These are phyloP conservation scores for Escallonia herrerae DNA, from an alignment of 129 eudicot genomes.

Conservation along the genomic window DNA sequence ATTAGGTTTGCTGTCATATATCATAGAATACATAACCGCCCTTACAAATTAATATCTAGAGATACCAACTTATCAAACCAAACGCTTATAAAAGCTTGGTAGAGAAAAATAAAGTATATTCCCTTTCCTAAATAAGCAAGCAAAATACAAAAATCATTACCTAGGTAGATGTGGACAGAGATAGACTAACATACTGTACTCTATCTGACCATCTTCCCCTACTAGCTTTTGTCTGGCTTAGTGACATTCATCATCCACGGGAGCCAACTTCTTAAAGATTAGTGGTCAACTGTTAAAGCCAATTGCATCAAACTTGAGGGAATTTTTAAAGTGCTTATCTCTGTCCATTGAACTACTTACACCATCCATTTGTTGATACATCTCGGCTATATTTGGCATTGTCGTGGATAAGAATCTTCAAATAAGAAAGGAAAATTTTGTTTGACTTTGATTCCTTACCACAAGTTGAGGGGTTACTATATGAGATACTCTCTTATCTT, in stretches of 20 bases:
- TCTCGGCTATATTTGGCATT: too few species aligned
- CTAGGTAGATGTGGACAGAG: constrained; percentile 1
- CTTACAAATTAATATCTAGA: too few species aligned
- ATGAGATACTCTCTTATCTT: too few species aligned
- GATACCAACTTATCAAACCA: too few species aligned
- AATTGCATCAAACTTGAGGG: background rate
- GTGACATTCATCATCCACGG: background rate
- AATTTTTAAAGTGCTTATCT: background rate
- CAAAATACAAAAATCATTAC: background rate
- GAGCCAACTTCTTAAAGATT: constrained; percentile 2
- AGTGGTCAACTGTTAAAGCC: background rate
- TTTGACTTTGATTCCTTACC: too few species aligned
- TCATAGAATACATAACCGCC: too few species aligned
- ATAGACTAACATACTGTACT: background rate
- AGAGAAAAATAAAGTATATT: background rate
- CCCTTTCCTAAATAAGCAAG: background rate
- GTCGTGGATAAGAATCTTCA: too few species aligned
- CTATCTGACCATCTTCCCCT: background rate
- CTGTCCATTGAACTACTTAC: background rate
- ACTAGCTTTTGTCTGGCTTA: constrained; percentile 2
- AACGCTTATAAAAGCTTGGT: too few species aligned
- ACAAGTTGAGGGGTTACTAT: too few species aligned
- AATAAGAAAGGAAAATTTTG: too few species aligned
- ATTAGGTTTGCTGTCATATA: too few species aligned
- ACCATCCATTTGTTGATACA: background rate